A percentile compares a stretch with the other conserved stretches of the same genome.
phyloP scores from a whole-genome alignment of 1,284 basidiomycete genomes.

The Peniophora sp. region DNA sequence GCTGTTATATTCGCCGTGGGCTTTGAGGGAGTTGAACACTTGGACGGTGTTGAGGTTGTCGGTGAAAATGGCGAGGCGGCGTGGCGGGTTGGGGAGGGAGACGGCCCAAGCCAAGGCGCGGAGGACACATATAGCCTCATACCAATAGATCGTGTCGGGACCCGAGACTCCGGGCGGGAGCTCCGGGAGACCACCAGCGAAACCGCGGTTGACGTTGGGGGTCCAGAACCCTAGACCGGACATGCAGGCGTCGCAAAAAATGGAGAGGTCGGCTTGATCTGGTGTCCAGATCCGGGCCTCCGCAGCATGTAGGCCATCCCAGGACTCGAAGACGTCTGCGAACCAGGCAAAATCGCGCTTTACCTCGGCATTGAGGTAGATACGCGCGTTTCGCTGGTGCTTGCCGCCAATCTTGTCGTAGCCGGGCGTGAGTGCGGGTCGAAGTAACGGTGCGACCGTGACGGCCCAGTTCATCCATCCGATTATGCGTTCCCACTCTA shows the following conservation, averaged over 20 bases:
- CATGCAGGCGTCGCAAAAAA: conserved; percentile 24
- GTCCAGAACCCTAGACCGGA: conserved; percentile 23
- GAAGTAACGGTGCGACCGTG: conserved; percentile 27
- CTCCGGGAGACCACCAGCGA: conserved; percentile 7
- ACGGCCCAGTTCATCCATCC: conserved; percentile 34
- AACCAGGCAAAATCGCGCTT: conserved; percentile 25
- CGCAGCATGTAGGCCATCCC: conserved; percentile 22
- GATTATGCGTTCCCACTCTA: conserved; percentile 22
- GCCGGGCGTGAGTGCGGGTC: conserved; percentile 20
- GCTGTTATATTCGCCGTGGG: conserved; percentile 18
- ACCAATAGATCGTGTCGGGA: conserved; percentile 19
- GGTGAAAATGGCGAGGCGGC: conserved; percentile 16
- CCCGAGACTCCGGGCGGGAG: conserved; percentile 1
- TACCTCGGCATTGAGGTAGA: conserved; percentile 24
- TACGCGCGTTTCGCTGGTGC: not conserved
- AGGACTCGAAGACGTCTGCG: conserved; percentile 12
- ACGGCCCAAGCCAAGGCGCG: conserved; percentile 11
- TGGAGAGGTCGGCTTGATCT: conserved; percentile 13
- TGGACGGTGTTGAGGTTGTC: conserved; percentile 27
- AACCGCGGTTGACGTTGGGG: conserved; percentile 12
- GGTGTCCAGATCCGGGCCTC: conserved; percentile 17
- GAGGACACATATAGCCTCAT: conserved; percentile 20
- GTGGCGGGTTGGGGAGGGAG: not conserved
- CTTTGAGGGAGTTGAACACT: conserved; percentile 25
- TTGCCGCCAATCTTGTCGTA: conserved; percentile 30